phyloP scores from a whole-genome alignment of 345 rosid species.

The Aegle marmelos region DNA sequence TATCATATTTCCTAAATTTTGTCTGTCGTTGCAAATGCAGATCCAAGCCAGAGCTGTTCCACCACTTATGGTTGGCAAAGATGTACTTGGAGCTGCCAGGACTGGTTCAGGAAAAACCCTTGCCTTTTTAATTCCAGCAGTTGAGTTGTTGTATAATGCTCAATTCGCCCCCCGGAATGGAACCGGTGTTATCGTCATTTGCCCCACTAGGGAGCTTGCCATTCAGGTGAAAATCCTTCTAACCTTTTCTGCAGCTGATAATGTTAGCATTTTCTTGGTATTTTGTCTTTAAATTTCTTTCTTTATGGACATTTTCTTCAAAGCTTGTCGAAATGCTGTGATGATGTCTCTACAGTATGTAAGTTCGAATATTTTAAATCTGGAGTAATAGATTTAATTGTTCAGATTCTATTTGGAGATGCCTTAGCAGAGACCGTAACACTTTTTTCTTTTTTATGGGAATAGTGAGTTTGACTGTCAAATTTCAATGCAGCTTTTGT shows the following conservation, averaged over 20 bases:
- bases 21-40: conserved; percentile 33
- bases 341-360: background rate
- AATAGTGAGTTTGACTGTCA: background rate
- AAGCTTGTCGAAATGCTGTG: background rate
- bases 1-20: conserved; percentile 1
- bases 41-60: conserved; percentile 88
- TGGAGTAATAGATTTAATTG: background rate
- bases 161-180: conserved; percentile 77
- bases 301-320: background rate
- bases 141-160: conserved; percentile 70
- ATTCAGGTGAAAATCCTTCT: conserved; percentile 59
- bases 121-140: conserved; percentile 88
- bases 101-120: conserved; percentile 98
- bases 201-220: conserved; percentile 98
- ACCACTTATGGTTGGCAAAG: conserved; percentile 79
- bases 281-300: background rate
- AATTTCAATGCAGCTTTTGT: background rate
- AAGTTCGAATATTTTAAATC: background rate
- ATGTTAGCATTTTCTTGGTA: background rate
- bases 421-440: background rate
- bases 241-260: background rate
- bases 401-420: background rate
- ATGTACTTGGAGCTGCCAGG: conserved; percentile 97
- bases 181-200: conserved; percentile 80
- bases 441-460: background rate